Conservation (phyloP, 2,329 filamentous ascomycete species). For the Botryotinia globosa region DNA sequence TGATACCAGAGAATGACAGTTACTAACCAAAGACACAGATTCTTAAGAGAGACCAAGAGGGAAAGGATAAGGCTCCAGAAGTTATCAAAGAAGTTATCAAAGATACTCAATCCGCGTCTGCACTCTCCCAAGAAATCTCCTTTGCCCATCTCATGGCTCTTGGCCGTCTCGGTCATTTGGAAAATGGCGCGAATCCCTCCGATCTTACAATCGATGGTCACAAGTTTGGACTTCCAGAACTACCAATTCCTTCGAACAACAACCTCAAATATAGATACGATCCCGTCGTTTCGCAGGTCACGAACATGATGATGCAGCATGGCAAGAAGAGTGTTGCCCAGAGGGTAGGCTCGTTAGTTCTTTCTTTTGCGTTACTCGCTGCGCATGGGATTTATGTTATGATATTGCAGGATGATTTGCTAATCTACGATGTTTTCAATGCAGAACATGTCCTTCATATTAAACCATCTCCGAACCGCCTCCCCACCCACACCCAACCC, state of each 20-base stretch:
- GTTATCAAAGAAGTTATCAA: conserved; percentile 60
- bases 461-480: conserved; percentile 80
- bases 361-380: conserved; percentile 29
- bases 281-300: conserved; percentile 79
- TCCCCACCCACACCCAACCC: conserved; percentile 75
- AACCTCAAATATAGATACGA: conserved; percentile 82
- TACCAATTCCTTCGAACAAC: conserved; percentile 59
- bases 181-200: conserved; percentile 32
- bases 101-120: conserved; percentile 25
- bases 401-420: neutral
- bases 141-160: conserved; percentile 36
- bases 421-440: neutral
- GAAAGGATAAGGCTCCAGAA: conserved; percentile 61
- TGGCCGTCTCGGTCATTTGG: conserved; percentile 33
- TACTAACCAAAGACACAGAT: conserved; percentile 46
- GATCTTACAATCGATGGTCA: conserved; percentile 31
- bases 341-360: conserved; percentile 53
- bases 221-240: conserved; percentile 72
- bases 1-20: conserved; percentile 26
- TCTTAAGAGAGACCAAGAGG: conserved; percentile 59
- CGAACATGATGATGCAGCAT: conserved; percentile 85
- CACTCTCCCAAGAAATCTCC: conserved; percentile 32
- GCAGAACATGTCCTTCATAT: conserved; percentile 80
- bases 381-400: conserved; percentile 23
- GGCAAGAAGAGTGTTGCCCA: conserved; percentile 91